Evolutionary conservation across 768 basidiomycete genomes (phyloP), one percentile per base, ranked within the genome.

Genomic region (Mrakia blollopis): DNA sequence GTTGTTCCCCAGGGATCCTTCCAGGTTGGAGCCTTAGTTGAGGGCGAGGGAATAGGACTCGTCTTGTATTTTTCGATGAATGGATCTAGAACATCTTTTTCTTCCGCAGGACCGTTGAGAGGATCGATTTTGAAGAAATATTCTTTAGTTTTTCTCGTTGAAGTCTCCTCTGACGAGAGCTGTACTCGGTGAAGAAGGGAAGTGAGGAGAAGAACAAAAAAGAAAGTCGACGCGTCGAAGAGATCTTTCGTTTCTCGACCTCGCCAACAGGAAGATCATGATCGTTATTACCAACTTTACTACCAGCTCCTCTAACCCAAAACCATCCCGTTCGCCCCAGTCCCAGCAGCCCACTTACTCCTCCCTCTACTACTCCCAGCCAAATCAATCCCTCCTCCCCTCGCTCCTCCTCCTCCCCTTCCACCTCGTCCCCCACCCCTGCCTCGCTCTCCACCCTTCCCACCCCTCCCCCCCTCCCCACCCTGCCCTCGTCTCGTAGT

Each of bases 1-100:
- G 35, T 82, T 98, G 82, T 98, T 98, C 90, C 97, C 97, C 21
- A 88, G 97, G 81, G 97, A 98, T 85, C 97, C 97, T 75, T 96
- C 94, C 86, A 87, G 96, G 76, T 86, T 98, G 80, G 92, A 92
- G 80, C 95, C 95, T 61, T 98, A 81, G 74, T 62, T 78, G 6
- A 41, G 25, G 65, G 16, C 37, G 65, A 57, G 57, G n/a, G n/a
- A n/a, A 28, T 14, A 50, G 18, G 47, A 3, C 4, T 21, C 21
- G 21, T 50, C 47, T 50, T 50, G 47, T 50, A 50, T 21, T 50
- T n/a, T n/a, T n/a, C n/a, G 47, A 50, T 50, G 47, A 50, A 50
- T 50, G 47, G 47, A 21, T 50, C 47, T 50, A 50, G 47, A 50
- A n/a, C n/a, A n/a, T n/a, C n/a, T n/a, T n/a, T n/a, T n/a, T n/a